A percentile compares a stretch with the other conserved stretches of the same genome.
Evolutionary conservation across 192 early-diverging fungal species (phyloP).

Genomic region (Rhizophagus clarus): DNA sequence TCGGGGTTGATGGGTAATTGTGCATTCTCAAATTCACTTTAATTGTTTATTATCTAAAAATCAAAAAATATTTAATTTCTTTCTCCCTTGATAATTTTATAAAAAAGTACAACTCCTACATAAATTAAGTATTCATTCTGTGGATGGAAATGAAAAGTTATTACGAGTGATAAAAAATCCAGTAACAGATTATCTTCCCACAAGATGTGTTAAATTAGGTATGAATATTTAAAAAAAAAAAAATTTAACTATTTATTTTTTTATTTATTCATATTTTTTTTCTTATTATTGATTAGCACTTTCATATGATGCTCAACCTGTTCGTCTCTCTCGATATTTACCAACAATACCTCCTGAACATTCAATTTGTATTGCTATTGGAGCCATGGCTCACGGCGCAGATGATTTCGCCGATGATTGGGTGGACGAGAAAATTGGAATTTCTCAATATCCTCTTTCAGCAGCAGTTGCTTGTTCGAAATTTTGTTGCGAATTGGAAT

Average conservation of each 20-base stretch:
- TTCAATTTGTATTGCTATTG: conserved; percentile 89
- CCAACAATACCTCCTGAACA: conserved; percentile 75
- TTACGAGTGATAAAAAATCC: conserved; percentile 98
- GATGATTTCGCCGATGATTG: conserved; percentile 96
- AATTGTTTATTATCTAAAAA: background rate
- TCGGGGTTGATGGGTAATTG: conserved; percentile 90
- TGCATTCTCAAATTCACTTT: background rate
- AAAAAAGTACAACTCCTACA: conserved; percentile 91
- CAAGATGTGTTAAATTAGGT: conserved; percentile 85
- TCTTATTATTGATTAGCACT: conserved; percentile 51
- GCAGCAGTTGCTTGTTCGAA: conserved; percentile 98
- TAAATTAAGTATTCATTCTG: conserved; percentile 92
- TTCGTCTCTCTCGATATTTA: conserved; percentile 81
- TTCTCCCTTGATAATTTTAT: background rate
- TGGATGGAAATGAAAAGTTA: conserved; percentile 89
- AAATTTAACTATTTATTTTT: background rate
- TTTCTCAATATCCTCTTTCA: conserved; percentile 95
- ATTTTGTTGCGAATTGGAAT: conserved; percentile 86
- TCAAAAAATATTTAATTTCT: background rate
- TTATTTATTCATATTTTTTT: background rate
- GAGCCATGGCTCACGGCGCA: conserved; percentile 94
- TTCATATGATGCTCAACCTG: conserved; percentile 86
- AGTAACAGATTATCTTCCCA: conserved; percentile 92
- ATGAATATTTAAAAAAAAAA: conserved; percentile 33
- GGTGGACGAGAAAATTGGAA: conserved; percentile 96